phyloP scores from a whole-genome alignment of 2,329 filamentous ascomycete genomes.

The Lasiodiplodia sp. region DNA sequence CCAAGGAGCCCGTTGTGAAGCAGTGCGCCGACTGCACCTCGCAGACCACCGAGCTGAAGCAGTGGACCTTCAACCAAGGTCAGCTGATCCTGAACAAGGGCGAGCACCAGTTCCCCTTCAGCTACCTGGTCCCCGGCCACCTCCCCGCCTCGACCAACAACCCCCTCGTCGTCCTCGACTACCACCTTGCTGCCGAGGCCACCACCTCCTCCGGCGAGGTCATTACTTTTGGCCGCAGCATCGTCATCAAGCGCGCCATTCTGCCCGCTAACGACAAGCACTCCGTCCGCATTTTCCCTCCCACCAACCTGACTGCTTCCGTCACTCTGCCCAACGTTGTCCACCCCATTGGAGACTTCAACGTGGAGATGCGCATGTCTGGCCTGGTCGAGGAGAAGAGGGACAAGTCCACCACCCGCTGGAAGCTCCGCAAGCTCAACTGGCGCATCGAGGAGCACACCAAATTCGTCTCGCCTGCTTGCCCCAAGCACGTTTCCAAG shows the following conservation, averaged over 20 bases:
- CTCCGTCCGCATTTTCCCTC: constrained; percentile 92
- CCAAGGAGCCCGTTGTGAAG: constrained; percentile 80
- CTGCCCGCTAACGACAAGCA: constrained; percentile 82
- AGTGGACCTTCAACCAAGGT: constrained; percentile 75
- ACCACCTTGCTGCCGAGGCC: constrained; percentile 66
- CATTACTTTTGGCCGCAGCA: constrained; percentile 69
- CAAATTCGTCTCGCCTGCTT: constrained; percentile 80
- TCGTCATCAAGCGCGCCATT: constrained; percentile 82
- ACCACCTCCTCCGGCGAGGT: constrained; percentile 67
- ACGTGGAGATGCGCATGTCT: constrained; percentile 79
- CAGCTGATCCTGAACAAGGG: constrained; percentile 58
- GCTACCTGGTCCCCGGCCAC: constrained; percentile 81
- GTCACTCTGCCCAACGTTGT: constrained; percentile 84
- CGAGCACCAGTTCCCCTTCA: constrained; percentile 85
- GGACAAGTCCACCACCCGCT: constrained; percentile 75
- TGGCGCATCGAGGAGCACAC: constrained; percentile 93
- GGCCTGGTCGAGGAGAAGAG: constrained; percentile 79
- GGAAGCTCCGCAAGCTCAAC: constrained; percentile 88
- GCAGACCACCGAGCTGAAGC: constrained; percentile 75
- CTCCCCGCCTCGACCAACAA: constrained; percentile 85
- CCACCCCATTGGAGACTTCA: constrained; percentile 84
- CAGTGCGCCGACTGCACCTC: constrained; percentile 80
- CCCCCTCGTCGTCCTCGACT: constrained; percentile 75
- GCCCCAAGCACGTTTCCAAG: constrained; percentile 74
- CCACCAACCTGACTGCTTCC: constrained; percentile 88